Evolutionary conservation across 208 protist species (phyloP).

Genomic region (Naegleria fowleri): DNA sequence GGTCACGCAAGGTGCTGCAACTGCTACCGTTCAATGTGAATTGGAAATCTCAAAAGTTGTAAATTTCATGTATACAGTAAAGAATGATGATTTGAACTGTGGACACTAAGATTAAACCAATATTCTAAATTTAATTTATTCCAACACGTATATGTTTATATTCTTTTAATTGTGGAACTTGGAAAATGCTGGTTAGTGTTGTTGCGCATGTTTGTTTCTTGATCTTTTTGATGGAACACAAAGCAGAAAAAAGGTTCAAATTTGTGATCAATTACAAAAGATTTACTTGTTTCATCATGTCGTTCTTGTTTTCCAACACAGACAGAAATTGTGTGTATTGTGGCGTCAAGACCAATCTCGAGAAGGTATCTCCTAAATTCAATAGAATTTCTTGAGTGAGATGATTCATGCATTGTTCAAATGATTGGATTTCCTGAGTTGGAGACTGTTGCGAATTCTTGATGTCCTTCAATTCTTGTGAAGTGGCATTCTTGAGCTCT

Average conservation of each 20-base stretch:
- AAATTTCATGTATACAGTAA: background rate
- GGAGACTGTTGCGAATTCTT: background rate
- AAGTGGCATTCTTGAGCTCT: background rate
- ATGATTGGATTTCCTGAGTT: background rate
- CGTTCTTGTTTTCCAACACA: background rate
- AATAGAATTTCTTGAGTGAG: background rate
- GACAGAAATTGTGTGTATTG: background rate
- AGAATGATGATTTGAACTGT: too few species aligned
- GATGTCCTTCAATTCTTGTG: too few species aligned
- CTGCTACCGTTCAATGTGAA: slow-evolving; percentile 19
- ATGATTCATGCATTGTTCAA: background rate
- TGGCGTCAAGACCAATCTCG: background rate
- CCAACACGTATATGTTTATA: too few species aligned
- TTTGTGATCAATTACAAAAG: too few species aligned
- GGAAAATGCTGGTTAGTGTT: too few species aligned
- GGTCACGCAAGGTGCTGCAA: slow-evolving; percentile 17
- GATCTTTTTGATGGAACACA: too few species aligned
- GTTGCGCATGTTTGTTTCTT: too few species aligned
- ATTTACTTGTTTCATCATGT: background rate
- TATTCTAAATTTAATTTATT: too few species aligned
- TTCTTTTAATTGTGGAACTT: too few species aligned
- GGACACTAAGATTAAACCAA: too few species aligned
- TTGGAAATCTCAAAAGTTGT: background rate
- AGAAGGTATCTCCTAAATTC: background rate
- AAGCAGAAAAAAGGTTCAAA: too few species aligned